Base-by-base conservation (phyloP, 2,329 filamentous ascomycete genomes). In the Monosporascus cannonballus region DNA sequence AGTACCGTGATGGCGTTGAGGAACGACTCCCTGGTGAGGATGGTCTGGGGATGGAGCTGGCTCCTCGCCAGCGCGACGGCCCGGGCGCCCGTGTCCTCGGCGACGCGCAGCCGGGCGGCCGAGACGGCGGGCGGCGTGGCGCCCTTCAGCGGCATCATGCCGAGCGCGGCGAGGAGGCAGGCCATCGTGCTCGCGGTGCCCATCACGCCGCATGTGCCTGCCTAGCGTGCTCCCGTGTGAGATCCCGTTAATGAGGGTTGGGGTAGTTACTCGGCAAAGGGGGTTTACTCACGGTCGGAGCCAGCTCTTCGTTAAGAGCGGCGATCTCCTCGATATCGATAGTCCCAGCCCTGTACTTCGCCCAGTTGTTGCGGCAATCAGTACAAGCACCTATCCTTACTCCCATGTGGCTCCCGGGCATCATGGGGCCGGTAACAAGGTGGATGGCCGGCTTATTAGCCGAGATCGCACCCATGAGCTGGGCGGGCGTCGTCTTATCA, bases 121-220 rank as follows among this genome's bases (percentile, higher is more conserved):
- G 86, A 90, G 3, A 87, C 84, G 1, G 90, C 90, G 0, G 90
- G 88, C 0, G 87, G 90, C 0, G 87, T 88, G 1, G 89, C 89
- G 0, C 87, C 90, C 6, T 84, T 83, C 7, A 91, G 85, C 0
- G 92, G 78, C 54, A 89, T 87, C 59, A 95, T 76, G n/a, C 90
- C 90, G 61, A 96, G 84, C 0, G 84, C 89, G 56, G 90, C 89
- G 22, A 92, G 87, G 17, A 90, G 81, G 6, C 88, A 92, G 1
- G 89, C 88, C 89, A 96, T 93, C 2, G 90, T 95, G 64, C 90
- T 93, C 6, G 90, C 90, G 0, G 90, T 96, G 58, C 90, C 94
- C 90, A 96, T 96, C 18, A 92, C 90, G 47, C 90, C 90, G 58
- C 90, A 96, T 1, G 89, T 91, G 30, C 90, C 90, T 2, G 84